These are phyloP conservation scores for Diaporthe sp. DNA, from an alignment of 2,329 filamentous ascomycete genomes.

Conservation along the genomic window DNA sequence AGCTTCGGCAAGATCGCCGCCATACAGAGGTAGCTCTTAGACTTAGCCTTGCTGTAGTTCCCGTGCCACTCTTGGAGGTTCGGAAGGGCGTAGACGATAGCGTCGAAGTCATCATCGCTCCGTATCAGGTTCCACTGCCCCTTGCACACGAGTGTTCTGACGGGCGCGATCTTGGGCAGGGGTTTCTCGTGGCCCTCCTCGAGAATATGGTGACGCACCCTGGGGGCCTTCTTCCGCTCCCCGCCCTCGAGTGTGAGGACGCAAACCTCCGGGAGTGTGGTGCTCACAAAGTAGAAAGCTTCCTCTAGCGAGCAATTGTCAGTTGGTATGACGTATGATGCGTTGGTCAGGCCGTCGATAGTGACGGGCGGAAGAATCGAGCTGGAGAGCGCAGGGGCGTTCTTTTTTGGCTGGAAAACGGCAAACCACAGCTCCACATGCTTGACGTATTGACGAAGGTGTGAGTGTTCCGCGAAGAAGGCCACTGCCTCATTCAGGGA, in stretches of 20 bases:
- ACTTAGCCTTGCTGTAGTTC: conserved; percentile 80
- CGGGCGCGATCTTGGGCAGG: conserved; percentile 61
- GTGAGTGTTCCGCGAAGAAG: conserved; percentile 72
- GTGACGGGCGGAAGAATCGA: conserved; percentile 67
- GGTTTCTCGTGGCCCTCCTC: conserved; percentile 38
- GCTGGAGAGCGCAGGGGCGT: conserved; percentile 58
- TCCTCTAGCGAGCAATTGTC: conserved; percentile 80
- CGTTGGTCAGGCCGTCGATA: conserved; percentile 68
- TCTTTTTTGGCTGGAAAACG: conserved; percentile 74
- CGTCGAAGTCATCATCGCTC: conserved; percentile 72
- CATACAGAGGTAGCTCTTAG: conserved; percentile 80
- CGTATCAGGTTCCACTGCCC: conserved; percentile 85
- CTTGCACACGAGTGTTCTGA: conserved; percentile 79
- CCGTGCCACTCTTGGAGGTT: conserved; percentile 74
- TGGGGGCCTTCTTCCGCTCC: conserved; percentile 81
- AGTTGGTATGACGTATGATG: conserved; percentile 70
- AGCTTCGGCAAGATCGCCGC: conserved; percentile 72
- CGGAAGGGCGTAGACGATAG: conserved; percentile 74
- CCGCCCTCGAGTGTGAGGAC: conserved; percentile 83
- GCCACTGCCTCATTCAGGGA: conserved; percentile 70
- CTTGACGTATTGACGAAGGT: conserved; percentile 75
- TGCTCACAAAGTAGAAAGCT: conserved; percentile 74
- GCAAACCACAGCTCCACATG: conserved; percentile 86
- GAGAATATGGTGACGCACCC: conserved; percentile 70
- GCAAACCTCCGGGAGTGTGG: conserved; percentile 71